Percentiles rank a stretch among this genome's conserved stretches.
phyloP scores from a whole-genome alignment of 805 yeast genomes.

The Saturnispora sanitii region DNA sequence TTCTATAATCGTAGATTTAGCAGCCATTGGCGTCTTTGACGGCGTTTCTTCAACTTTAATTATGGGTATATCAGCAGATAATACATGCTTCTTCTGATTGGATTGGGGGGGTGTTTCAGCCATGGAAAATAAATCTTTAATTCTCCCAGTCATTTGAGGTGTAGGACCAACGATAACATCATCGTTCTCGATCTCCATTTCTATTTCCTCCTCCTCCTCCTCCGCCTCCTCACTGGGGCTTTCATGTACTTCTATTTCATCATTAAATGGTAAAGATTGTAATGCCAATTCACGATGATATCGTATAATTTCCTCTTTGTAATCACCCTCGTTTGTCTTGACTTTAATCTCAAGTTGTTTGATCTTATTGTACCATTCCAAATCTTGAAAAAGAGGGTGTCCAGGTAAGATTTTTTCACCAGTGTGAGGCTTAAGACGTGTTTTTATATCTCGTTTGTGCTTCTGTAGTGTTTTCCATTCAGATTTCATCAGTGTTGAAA shows the following conservation, averaged over 20 bases:
- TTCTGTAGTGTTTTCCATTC: constrained; percentile 1
- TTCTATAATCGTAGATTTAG: neutral
- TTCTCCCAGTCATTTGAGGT: constrained; percentile 74
- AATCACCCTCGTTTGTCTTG: neutral
- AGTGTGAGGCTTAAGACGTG: constrained; percentile 6
- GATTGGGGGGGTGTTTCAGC: constrained; percentile 3
- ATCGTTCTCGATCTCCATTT: constrained; percentile 10
- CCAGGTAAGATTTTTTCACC: constrained; percentile 9
- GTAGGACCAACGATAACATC: constrained; percentile 64
- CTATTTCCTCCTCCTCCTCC: constrained; percentile 10
- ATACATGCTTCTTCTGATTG: neutral
- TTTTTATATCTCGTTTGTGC: constrained; percentile 2
- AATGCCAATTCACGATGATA: no score
- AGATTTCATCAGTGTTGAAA: neutral
- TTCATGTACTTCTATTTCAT: neutral
- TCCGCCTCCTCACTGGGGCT: constrained; percentile 1
- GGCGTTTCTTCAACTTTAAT: no score
- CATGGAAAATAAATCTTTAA: constrained; percentile 62
- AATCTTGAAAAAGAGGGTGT: constrained; percentile 4
- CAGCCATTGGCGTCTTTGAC: no score
- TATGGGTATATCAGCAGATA: no score
- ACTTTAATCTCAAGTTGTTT: constrained; percentile 5
- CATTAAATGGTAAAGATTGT: no score
- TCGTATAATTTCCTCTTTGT: neutral
- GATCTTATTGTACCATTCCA: constrained; percentile 9